phyloP scores from a whole-genome alignment of 192 early-diverging fungal genomes.

The Coemansia sp. region DNA sequence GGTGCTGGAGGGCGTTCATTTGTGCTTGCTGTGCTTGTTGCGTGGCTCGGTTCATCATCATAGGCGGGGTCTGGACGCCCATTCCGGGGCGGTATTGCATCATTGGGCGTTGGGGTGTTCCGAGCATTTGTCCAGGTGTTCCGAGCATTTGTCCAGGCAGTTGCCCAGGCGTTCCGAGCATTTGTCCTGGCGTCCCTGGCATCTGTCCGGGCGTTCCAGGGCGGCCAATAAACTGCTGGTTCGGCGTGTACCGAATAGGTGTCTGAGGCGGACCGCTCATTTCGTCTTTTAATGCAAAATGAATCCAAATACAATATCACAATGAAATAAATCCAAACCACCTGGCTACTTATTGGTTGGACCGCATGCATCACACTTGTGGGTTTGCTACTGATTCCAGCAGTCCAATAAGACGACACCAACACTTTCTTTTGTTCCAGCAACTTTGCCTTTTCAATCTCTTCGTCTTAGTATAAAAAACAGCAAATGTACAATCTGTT shows the following conservation, averaged over 20 bases:
- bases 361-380: too few species aligned
- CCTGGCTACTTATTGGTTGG: too few species aligned
- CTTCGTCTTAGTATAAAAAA: too few species aligned
- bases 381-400: too few species aligned
- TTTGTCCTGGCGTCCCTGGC: constrained; percentile 13
- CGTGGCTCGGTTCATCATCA: constrained; percentile 16
- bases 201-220: constrained; percentile 33
- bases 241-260: constrained; percentile 32
- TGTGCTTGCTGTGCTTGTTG: constrained; percentile 31
- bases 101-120: constrained; percentile 29
- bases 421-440: too few species aligned
- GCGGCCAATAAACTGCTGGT: constrained; percentile 28
- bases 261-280: constrained; percentile 48
- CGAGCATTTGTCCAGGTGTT: constrained; percentile 25
- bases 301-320: too few species aligned
- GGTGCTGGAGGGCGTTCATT: constrained; percentile 16
- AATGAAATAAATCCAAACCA: too few species aligned
- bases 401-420: too few species aligned
- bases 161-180: constrained; percentile 26
- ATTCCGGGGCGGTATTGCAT: constrained; percentile 33
- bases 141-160: constrained; percentile 12
- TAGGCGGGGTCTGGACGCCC: constrained; percentile 10
- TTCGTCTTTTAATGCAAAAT: not conserved
- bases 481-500: constrained; percentile 51
- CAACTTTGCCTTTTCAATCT: too few species aligned